Evolutionary conservation across 257 asterid genomes (phyloP).

Genomic region (Jaltomata sinuosa): DNA sequence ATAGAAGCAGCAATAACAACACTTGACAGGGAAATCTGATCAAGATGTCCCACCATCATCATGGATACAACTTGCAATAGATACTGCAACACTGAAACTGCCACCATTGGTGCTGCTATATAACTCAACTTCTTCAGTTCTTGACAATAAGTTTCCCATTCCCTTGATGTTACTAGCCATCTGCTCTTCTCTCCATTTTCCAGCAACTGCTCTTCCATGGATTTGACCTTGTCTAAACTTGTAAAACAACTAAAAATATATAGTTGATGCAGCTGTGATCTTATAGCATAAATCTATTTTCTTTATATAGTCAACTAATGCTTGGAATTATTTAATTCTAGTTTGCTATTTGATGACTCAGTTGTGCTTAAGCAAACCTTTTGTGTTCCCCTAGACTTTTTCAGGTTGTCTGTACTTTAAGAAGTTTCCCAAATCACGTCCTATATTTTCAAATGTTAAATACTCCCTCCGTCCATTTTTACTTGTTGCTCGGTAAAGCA

Average conservation of each 20-base stretch:
- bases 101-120: constrained; percentile 45
- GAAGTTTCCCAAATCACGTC: background rate
- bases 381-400: background rate
- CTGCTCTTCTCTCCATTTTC: background rate
- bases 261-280: background rate
- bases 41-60: constrained; percentile 46
- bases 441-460: background rate
- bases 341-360: background rate
- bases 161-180: constrained; percentile 1
- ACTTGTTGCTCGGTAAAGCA: no score
- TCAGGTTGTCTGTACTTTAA: background rate
- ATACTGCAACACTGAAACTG: constrained; percentile 25
- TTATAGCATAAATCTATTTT: background rate
- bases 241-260: background rate
- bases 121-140: constrained; percentile 26
- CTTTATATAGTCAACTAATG: background rate
- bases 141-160: constrained; percentile 1
- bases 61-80: constrained; percentile 27
- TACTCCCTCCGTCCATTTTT: no score
- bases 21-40: constrained; percentile 15
- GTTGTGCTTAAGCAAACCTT: background rate
- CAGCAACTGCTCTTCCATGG: background rate
- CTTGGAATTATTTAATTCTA: background rate
- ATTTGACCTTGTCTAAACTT: background rate
- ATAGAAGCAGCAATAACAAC: constrained; percentile 37